Conservation (phyloP, 139 green algal genomes). For the Micromonas commoda region DNA sequence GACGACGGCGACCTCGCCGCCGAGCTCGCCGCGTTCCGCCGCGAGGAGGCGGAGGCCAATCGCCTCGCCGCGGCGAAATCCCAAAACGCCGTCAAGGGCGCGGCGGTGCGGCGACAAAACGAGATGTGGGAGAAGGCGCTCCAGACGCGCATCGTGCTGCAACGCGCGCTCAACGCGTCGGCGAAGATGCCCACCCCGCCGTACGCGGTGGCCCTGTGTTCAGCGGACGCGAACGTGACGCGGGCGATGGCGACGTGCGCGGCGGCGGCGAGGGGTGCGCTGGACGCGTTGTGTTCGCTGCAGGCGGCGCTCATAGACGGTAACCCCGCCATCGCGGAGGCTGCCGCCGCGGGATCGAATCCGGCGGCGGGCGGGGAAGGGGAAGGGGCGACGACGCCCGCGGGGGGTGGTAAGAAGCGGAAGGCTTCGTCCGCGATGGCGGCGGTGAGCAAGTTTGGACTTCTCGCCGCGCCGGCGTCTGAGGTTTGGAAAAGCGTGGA, state of each 20-base stretch:
- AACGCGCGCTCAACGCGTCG: neutral
- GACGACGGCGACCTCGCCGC: neutral
- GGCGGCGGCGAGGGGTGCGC: neutral
- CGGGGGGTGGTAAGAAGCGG: neutral
- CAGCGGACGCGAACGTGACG: neutral
- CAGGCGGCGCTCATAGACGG: neutral
- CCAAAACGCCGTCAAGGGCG: neutral
- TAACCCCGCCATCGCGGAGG: neutral
- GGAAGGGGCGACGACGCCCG: neutral
- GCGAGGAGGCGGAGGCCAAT: constrained; percentile 3
- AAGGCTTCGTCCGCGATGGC: too few relatives aligned
- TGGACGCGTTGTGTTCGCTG: neutral
- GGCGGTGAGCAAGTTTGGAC: too few relatives aligned
- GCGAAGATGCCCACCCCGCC: neutral
- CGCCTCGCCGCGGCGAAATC: neutral
- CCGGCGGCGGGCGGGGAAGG: neutral
- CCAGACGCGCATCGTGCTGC: neutral
- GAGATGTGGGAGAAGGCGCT: constrained; percentile 1
- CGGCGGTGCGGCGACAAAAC: neutral
- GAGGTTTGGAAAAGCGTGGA: neutral
- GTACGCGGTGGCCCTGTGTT: neutral
- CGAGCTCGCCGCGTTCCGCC: neutral
- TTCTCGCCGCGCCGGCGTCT: too few relatives aligned
- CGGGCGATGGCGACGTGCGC: neutral
- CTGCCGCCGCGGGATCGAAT: neutral